These are phyloP conservation scores for Pseudogymnoascus sp. DNA, from an alignment of 2,329 filamentous ascomycete species.

Conservation along the genomic window DNA sequence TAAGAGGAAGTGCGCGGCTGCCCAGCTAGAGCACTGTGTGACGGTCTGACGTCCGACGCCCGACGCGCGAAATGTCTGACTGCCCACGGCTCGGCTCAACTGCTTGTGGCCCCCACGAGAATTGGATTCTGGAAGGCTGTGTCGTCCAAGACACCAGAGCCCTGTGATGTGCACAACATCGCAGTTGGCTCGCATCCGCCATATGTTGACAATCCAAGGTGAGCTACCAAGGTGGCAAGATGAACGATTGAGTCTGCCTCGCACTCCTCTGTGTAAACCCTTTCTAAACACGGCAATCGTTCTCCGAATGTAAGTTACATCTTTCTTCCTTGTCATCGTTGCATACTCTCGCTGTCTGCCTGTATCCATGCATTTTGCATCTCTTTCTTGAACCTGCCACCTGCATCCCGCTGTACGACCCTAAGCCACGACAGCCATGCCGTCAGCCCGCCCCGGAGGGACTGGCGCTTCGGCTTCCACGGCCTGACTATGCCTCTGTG, in stretches of 20 bases:
- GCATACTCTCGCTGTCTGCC: background rate
- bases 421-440: background rate
- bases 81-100: background rate
- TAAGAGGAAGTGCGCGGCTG: too few relatives aligned
- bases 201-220: background rate
- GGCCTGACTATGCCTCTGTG: background rate
- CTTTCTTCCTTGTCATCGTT: background rate
- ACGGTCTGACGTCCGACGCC: too few relatives aligned
- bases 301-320: background rate
- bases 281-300: background rate
- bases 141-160: background rate
- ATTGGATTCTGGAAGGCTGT: background rate
- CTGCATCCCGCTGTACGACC: background rate
- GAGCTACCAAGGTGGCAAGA: background rate
- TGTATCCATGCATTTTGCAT: background rate
- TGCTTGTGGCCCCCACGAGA: background rate
- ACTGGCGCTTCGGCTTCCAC: background rate
- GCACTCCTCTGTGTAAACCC: background rate
- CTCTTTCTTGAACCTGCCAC: background rate
- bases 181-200: background rate
- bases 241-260: background rate
- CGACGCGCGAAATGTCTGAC: too few relatives aligned
- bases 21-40: too few relatives aligned
- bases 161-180: background rate
- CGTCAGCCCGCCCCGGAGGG: background rate